A percentile compares a stretch with the other conserved stretches of the same genome.
These are phyloP conservation scores for Terfezia boudieri DNA, from an alignment of 495 filamentous ascomycete genomes.

Conservation along the genomic window DNA sequence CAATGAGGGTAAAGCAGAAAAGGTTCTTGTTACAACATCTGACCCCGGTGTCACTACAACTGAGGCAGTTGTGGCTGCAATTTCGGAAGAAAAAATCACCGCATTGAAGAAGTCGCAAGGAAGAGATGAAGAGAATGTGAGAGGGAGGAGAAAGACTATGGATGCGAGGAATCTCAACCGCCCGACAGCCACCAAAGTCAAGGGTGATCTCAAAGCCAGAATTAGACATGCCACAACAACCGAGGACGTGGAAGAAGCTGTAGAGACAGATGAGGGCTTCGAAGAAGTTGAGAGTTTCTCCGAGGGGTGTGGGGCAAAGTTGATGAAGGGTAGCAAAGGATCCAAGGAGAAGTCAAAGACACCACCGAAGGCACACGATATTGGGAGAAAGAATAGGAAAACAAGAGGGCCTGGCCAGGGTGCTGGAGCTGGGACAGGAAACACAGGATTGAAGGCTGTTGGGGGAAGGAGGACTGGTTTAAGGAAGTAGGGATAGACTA, in stretches of 20 bases:
- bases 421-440: background rate
- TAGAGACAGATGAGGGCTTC: background rate
- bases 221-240: background rate
- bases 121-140: background rate
- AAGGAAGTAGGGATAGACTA: background rate
- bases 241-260: background rate
- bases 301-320: background rate
- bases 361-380: background rate
- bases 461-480: background rate
- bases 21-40: background rate
- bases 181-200: background rate
- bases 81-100: background rate
- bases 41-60: background rate
- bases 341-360: background rate
- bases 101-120: background rate
- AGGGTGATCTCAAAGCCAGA: background rate
- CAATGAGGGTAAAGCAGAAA: background rate
- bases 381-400: background rate
- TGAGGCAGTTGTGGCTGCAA: background rate
- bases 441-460: background rate
- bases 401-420: too few relatives aligned
- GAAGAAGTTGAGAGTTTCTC: background rate
- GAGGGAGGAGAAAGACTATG: background rate
- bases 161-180: background rate
- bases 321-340: background rate